phyloP scores from a whole-genome alignment of 31 red algal genomes.

The Odonthalia washingtoniensis region DNA sequence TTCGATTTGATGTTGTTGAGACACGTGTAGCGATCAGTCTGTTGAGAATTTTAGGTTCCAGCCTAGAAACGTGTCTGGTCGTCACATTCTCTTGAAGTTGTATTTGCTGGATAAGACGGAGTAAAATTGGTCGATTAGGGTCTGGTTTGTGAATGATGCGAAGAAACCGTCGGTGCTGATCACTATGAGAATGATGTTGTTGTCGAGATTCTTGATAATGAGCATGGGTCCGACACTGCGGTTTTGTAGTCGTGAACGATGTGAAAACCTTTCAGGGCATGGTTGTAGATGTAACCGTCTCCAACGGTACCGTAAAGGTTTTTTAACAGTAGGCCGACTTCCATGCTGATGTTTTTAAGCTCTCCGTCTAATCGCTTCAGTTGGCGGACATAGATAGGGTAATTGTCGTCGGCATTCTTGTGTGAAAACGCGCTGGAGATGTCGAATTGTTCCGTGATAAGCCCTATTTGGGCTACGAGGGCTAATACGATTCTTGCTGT shows the following conservation, averaged over 20 bases:
- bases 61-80: too few relatives aligned
- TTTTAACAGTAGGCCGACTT: too few relatives aligned
- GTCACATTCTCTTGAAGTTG: too few relatives aligned
- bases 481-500: conserved; percentile 13
- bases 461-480: not conserved
- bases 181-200: not conserved
- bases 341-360: too few relatives aligned
- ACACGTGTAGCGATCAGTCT: too few relatives aligned
- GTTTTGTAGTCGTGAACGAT: not conserved
- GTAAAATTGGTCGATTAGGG: too few relatives aligned
- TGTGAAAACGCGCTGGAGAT: not conserved
- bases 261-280: not conserved
- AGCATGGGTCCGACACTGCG: not conserved
- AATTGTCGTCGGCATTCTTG: not conserved
- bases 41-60: too few relatives aligned
- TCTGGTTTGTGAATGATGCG: not conserved
- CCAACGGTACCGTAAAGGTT: not conserved
- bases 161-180: conserved; percentile 2
- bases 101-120: too few relatives aligned
- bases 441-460: conserved; percentile 19
- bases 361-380: too few relatives aligned
- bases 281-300: conserved; percentile 2
- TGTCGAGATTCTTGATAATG: not conserved
- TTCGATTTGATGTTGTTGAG: too few relatives aligned
- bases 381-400: too few relatives aligned